phyloP scores from a whole-genome alignment of 75 land plant genomes.

The Azolla pinnata region DNA sequence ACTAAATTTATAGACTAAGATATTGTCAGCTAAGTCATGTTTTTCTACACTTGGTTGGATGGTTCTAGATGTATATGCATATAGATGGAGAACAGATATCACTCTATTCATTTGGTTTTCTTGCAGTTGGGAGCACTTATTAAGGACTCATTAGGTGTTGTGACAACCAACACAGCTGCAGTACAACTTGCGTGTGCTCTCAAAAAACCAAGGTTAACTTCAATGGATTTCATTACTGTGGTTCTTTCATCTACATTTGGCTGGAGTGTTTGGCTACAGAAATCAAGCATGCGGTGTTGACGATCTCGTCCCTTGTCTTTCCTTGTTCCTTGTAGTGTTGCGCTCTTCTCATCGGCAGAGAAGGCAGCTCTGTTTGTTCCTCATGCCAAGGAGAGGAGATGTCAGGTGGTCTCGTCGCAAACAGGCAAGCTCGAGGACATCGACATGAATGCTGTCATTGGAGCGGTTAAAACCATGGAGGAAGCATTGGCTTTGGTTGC shows the following conservation, averaged over 20 bases:
- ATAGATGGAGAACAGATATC: not conserved
- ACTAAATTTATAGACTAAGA: no score
- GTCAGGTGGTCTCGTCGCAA: conserved; percentile 48
- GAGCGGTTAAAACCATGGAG: conserved; percentile 31
- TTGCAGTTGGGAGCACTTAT: conserved; percentile 76
- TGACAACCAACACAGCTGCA: conserved; percentile 81
- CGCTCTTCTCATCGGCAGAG: conserved; percentile 64
- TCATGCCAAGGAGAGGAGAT: conserved; percentile 46
- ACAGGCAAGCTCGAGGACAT: conserved; percentile 61
- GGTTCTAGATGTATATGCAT: no score
- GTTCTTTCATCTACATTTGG: not conserved
- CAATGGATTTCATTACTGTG: not conserved
- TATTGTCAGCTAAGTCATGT: no score
- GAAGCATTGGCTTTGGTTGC: not conserved
- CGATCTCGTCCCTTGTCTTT: not conserved
- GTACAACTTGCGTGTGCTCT: conserved; percentile 70
- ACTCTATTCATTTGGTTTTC: no score
- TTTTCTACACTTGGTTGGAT: no score
- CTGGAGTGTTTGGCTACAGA: not conserved
- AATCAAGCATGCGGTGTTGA: not conserved
- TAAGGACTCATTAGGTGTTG: conserved; percentile 71
- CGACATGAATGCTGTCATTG: conserved; percentile 41
- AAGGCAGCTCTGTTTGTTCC: conserved; percentile 71
- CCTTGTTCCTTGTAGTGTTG: conserved; percentile 52
- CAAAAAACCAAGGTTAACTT: conserved; percentile 57